Percentiles rank a stretch among this genome's conserved stretches.
These are phyloP conservation scores for Tetradesmus lagerheimii DNA, from an alignment of 139 green algal species.

Conservation along the genomic window DNA sequence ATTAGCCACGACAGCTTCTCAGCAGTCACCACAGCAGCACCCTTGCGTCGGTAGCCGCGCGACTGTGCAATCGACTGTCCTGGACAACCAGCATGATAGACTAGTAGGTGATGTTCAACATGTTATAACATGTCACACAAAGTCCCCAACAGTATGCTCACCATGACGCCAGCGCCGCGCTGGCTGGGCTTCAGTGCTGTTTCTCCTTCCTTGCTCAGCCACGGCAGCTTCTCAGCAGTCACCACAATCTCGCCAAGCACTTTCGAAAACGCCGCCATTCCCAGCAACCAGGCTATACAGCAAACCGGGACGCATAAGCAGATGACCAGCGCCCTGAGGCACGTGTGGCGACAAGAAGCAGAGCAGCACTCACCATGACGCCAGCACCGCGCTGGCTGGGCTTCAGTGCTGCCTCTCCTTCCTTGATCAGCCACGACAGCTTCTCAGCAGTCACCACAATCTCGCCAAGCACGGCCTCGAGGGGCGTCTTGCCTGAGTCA, in stretches of 20 bases:
- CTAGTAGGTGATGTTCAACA: no score
- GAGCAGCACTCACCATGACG: constrained; percentile 76
- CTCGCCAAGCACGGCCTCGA: constrained; percentile 97
- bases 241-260: neutral
- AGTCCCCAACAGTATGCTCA: constrained; percentile 48
- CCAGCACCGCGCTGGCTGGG: constrained; percentile 86
- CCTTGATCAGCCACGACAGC: constrained; percentile 91
- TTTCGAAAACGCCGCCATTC: no score
- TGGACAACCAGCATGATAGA: no score
- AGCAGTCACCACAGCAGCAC: constrained; percentile 92
- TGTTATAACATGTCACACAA: no score
- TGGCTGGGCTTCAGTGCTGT: constrained; percentile 83
- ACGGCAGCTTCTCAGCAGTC: constrained; percentile 94
- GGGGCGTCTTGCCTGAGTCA: constrained; percentile 95
- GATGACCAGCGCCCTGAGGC: no score
- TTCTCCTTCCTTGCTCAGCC: constrained; percentile 93
- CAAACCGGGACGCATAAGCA: no score
- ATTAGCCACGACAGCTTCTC: constrained; percentile 98
- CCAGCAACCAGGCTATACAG: no score
- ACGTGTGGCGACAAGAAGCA: no score
- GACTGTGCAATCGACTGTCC: no score
- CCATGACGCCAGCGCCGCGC: constrained; percentile 87
- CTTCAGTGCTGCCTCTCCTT: constrained; percentile 86
- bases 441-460: constrained; percentile 98
- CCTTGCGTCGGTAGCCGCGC: no score